Base-by-base conservation (phyloP, 495 filamentous ascomycete genomes). In the Aspergillus carlsbadensis region DNA sequence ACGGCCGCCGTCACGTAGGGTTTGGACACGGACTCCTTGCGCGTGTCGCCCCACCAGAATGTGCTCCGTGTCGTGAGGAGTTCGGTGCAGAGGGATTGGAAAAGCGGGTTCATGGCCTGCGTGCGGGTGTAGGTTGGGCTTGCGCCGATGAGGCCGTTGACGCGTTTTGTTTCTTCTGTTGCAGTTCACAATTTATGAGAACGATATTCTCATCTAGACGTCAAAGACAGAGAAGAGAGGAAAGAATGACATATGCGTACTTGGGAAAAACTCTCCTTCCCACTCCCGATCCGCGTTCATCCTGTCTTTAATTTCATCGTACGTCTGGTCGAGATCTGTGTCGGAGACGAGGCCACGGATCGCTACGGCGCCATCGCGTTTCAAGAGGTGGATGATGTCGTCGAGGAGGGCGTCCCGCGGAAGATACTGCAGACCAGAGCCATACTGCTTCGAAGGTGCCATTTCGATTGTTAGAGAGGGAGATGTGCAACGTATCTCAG, bases 1-100 rank as follows among this genome's bases (percentile, higher is more conserved):
- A 65, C 66, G 3, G 47, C 39, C 29, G 59, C 64, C 51, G 58
- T 58, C 5, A 70, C 61, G 22, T 73, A 61, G 14, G 72, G 72
- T 36, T 50, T 54, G 6, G 62, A 64, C 10, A 68, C 59, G 17
- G 58, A 61, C 54, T 40, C 45, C 18, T 62, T 52, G 37, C 51
- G 54, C 35, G 61, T 56, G 4, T 66, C 53, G 10, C 64, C 66
- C 44, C 55, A 60, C 65, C 58, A 62, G 46, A 54, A 65, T 33
- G 37, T 50, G 14, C 58, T 42, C 15, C 47, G 59, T 17, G 61
- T 63, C 0, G 67, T 69, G 2, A 74, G 63, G 31, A 71, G 58
- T 13, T 59, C 35, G 36, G 69, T 61, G 17, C 52, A 63, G 18
- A 69, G 54, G 5, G 46, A 26, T 8, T 52, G 62, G 57, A 54